Conservation (phyloP, 1,284 basidiomycete genomes). For the Cerrena zonata region DNA sequence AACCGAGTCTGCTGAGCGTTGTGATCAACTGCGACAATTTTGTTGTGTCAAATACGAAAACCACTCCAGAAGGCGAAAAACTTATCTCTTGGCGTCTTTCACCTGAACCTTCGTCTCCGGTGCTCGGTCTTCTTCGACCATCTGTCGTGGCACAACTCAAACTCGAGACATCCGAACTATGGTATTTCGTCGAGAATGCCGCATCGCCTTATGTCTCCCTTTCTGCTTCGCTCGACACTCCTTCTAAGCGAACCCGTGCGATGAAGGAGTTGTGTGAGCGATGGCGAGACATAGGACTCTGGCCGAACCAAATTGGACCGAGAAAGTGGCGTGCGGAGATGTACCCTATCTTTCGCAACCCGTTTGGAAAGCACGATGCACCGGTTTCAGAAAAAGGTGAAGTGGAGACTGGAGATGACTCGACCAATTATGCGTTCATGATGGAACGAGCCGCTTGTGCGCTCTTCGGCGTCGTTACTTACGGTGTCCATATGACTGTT, state of each 20-base stretch:
- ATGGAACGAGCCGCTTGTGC: conserved; percentile 87
- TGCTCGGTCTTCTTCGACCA: conserved; percentile 61
- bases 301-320: conserved; percentile 61
- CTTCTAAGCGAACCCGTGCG: conserved; percentile 49
- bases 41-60: conserved; percentile 12
- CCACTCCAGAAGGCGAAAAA: conserved; percentile 25
- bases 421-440: conserved; percentile 69
- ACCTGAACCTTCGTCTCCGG: conserved; percentile 41
- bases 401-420: conserved; percentile 16
- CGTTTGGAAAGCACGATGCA: conserved; percentile 45
- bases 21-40: conserved; percentile 64
- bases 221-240: conserved; percentile 43
- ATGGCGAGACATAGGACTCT: conserved; percentile 63
- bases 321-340: conserved; percentile 79
- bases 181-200: conserved; percentile 21
- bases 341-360: conserved; percentile 76
- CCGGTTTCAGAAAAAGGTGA: conserved; percentile 16
- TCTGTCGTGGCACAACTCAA: conserved; percentile 47
- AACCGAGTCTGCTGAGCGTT: conserved; percentile 46
- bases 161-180: conserved; percentile 22
- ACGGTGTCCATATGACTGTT: conserved; percentile 80
- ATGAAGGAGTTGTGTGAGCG: conserved; percentile 60
- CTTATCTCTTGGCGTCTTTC: conserved; percentile 50
- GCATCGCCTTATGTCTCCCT: conserved; percentile 45
- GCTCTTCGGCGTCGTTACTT: conserved; percentile 86